These are phyloP conservation scores for Arachnopeziza araneosa DNA, from an alignment of 2,329 filamentous ascomycete genomes.

Conservation along the genomic window DNA sequence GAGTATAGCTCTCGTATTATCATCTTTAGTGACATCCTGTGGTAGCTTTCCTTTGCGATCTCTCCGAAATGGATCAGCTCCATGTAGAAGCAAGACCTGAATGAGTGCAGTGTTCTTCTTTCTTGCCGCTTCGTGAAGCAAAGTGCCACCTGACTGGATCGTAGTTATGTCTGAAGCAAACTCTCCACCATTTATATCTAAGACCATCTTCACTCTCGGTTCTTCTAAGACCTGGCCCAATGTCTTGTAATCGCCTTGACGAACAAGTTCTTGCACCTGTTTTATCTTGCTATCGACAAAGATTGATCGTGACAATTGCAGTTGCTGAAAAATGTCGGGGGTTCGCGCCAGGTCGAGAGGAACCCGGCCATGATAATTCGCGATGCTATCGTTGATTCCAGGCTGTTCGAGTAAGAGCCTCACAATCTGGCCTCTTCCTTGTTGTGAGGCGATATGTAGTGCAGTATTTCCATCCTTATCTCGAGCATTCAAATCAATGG, in stretches of 20 bases:
- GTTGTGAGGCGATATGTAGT: slow-evolving; percentile 77
- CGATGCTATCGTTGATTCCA: slow-evolving; percentile 79
- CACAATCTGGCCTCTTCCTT: slow-evolving; percentile 77
- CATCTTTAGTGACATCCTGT: slow-evolving; percentile 94
- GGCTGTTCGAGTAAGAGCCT: slow-evolving; percentile 76
- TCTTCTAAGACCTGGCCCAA: slow-evolving; percentile 80
- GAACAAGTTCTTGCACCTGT: slow-evolving; percentile 76
- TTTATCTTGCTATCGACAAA: slow-evolving; percentile 84
- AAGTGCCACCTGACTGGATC: slow-evolving; percentile 76
- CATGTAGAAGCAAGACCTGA: slow-evolving; percentile 84
- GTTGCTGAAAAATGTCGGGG: slow-evolving; percentile 90
- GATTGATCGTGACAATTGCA: slow-evolving; percentile 83
- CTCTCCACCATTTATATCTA: slow-evolving; percentile 91
- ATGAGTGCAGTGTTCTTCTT: slow-evolving; percentile 83
- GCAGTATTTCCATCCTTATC: slow-evolving; percentile 94
- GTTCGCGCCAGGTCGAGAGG: slow-evolving; percentile 85
- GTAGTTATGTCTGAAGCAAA: slow-evolving; percentile 77
- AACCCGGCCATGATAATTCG: slow-evolving; percentile 79
- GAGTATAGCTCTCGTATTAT: slow-evolving; percentile 78
- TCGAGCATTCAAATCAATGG: slow-evolving; percentile 78
- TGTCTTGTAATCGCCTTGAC: slow-evolving; percentile 65
- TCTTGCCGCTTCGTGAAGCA: slow-evolving; percentile 88
- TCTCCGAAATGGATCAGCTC: slow-evolving; percentile 90
- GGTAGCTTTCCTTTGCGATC: slow-evolving; percentile 94
- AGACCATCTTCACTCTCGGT: slow-evolving; percentile 72